phyloP scores from a whole-genome alignment of 441 rosid species.

The Erodium trifolium region DNA sequence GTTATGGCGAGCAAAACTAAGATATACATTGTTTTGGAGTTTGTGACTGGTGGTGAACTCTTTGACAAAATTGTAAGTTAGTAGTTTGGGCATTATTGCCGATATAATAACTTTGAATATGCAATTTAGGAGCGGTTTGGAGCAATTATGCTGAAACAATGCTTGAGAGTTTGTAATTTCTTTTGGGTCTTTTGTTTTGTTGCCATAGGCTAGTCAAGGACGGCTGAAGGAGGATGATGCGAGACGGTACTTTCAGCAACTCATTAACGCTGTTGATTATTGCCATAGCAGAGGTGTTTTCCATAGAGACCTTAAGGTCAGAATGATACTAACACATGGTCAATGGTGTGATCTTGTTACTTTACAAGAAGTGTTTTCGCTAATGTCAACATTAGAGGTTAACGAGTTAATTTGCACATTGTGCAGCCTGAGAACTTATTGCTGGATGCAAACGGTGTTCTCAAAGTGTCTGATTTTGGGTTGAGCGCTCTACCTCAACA shows the following conservation, averaged over 20 bases:
- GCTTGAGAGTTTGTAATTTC: neutral
- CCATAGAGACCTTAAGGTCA: constrained; percentile 52
- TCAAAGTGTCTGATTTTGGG: constrained; percentile 96
- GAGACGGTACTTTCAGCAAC: constrained; percentile 87
- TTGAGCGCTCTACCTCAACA: constrained; percentile 96
- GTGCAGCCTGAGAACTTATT: constrained; percentile 90
- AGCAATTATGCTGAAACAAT: constrained; percentile 1
- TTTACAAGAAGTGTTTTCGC: neutral
- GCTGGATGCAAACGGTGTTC: constrained; percentile 71
- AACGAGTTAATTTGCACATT: constrained; percentile 7
- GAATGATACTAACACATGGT: neutral
- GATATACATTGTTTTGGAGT: constrained; percentile 85
- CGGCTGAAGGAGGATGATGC: constrained; percentile 93
- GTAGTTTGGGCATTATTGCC: constrained; percentile 9
- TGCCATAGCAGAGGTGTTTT: constrained; percentile 60
- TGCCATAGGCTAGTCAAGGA: constrained; percentile 74
- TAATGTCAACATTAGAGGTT: neutral
- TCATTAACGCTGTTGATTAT: constrained; percentile 91
- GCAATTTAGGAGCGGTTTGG: neutral
- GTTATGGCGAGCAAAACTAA: constrained; percentile 99
- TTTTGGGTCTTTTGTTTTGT: constrained; percentile 13
- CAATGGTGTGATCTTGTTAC: neutral
- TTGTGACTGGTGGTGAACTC: constrained; percentile 96
- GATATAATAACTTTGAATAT: neutral
- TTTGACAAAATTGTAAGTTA: constrained; percentile 87